Conservation (phyloP, 2,329 filamentous ascomycete genomes). For the Dactylonectria macrodidyma region DNA sequence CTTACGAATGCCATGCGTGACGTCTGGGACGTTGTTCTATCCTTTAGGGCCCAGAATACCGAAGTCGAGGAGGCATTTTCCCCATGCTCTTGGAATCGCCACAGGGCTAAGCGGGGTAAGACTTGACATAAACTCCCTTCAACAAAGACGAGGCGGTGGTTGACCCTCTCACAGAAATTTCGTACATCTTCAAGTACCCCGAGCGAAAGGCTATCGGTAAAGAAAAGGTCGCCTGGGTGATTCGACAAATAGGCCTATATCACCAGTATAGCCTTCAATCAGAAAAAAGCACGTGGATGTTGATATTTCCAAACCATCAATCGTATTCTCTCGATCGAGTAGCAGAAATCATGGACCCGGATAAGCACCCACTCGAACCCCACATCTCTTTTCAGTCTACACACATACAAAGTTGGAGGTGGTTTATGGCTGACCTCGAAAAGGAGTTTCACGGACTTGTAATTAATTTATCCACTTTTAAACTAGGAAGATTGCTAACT, state of each 20-base stretch:
- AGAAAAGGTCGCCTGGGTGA: background rate
- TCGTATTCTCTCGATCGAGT: background rate
- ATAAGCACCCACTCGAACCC: background rate
- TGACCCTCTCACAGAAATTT: background rate
- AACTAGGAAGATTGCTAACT: background rate
- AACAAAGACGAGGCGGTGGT: too few species aligned
- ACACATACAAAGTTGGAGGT: background rate
- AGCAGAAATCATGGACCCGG: background rate
- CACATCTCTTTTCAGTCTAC: background rate
- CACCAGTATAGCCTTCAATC: background rate
- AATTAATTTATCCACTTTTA: background rate
- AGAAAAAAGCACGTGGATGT: background rate
- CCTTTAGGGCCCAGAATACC: background rate
- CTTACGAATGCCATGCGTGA: background rate
- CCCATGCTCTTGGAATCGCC: background rate
- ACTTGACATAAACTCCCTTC: background rate
- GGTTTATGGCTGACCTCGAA: background rate
- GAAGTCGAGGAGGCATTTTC: background rate
- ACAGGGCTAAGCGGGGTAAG: background rate
- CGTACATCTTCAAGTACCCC: background rate
- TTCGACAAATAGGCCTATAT: constrained; percentile 3
- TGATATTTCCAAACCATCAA: background rate
- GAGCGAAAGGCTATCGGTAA: background rate
- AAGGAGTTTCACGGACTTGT: background rate
- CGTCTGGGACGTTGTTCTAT: background rate